Conservation (phyloP, 176 grass and related monocot species). For the Elymus sibiricus region DNA sequence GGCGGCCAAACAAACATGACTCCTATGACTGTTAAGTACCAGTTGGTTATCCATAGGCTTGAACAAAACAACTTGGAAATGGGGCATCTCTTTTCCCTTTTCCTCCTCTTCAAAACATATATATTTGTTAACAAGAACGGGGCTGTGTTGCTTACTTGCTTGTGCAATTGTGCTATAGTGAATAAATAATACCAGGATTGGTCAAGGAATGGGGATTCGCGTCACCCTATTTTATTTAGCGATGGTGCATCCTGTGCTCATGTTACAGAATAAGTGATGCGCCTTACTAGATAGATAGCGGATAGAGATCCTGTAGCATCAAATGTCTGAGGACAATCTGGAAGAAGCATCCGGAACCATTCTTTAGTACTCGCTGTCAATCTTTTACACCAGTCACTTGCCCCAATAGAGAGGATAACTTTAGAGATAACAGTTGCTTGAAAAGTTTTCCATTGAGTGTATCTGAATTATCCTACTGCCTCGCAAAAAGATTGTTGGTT, state of each 20-base stretch:
- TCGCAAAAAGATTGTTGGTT: neutral
- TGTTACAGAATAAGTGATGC: neutral
- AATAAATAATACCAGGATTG: neutral
- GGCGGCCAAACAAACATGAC: neutral
- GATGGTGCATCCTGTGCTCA: neutral
- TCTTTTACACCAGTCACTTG: neutral
- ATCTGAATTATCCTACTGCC: neutral
- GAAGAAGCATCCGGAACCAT: neutral
- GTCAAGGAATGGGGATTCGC: neutral
- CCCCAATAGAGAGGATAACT: too few relatives aligned
- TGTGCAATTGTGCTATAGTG: too few relatives aligned
- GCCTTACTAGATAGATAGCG: neutral
- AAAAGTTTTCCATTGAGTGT: neutral
- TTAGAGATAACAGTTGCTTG: neutral
- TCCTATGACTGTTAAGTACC: neutral
- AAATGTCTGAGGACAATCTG: neutral
- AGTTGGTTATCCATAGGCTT: neutral
- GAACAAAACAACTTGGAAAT: neutral
- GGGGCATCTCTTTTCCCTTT: neutral
- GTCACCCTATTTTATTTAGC: neutral
- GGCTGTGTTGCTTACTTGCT: neutral
- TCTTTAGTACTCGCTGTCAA: neutral
- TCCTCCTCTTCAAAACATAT: neutral
- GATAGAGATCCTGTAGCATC: neutral
- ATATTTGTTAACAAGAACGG: neutral